phyloP scores from a whole-genome alignment of 805 yeast species.

The Candida golubevii region DNA sequence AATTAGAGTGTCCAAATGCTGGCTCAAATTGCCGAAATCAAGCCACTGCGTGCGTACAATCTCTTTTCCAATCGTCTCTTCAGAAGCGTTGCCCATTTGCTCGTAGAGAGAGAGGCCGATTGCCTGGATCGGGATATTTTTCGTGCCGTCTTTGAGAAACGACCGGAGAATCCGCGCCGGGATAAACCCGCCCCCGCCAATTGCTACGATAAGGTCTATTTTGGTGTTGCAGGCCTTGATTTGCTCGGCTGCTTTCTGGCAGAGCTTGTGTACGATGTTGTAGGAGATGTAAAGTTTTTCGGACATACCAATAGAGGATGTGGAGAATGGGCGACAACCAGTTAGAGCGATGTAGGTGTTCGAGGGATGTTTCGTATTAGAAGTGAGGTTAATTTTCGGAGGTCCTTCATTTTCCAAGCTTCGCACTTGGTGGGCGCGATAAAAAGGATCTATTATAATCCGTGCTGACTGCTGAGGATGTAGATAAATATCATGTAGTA shows the following conservation, averaged over 20 bases:
- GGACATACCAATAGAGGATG: constrained; percentile 2
- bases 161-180: constrained; percentile 19
- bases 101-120: constrained; percentile 18
- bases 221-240: constrained; percentile 39
- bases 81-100: constrained; percentile 22
- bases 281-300: constrained; percentile 60
- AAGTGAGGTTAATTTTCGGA: too few species aligned
- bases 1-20: constrained; percentile 55
- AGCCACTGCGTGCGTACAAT: constrained; percentile 84
- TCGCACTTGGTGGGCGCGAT: too few species aligned
- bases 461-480: too few species aligned
- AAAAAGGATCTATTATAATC: too few species aligned
- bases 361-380: too few species aligned
- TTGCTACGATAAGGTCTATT: constrained; percentile 18
- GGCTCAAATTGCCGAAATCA: constrained; percentile 49
- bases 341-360: too few species aligned
- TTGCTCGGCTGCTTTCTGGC: constrained; percentile 56
- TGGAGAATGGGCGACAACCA: too few species aligned
- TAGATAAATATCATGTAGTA: too few species aligned
- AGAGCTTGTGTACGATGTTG: constrained; percentile 74
- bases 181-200: constrained; percentile 19
- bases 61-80: constrained; percentile 32
- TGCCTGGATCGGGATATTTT: constrained; percentile 19
- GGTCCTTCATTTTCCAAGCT: too few species aligned
- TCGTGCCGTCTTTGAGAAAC: constrained; percentile 12